Percentiles rank a stretch among this genome's conserved stretches.
Evolutionary conservation across 1,139 yeast genomes (phyloP).

Genomic region (Debaryomyces sp.): DNA sequence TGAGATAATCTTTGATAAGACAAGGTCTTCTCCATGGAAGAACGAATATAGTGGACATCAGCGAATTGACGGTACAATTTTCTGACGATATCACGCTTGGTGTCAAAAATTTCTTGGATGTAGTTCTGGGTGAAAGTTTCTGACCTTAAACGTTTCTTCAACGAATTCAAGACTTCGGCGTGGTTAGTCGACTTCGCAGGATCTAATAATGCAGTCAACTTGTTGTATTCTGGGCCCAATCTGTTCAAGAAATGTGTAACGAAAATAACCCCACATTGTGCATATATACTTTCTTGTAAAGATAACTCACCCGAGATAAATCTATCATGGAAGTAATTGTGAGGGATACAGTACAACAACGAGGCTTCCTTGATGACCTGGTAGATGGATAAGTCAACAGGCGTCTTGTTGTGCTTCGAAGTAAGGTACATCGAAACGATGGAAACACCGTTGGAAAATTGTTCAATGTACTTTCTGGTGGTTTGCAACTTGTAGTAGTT

Average conservation of each 20-base stretch:
- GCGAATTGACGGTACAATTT: constrained; percentile 93
- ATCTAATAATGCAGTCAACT: constrained; percentile 67
- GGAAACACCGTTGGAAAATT: constrained; percentile 86
- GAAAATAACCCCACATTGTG: constrained; percentile 91
- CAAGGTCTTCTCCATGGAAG: constrained; percentile 76
- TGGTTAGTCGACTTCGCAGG: constrained; percentile 60
- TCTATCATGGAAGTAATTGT: constrained; percentile 74
- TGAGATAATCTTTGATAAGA: constrained; percentile 86
- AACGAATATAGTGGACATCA: constrained; percentile 79
- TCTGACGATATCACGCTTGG: constrained; percentile 72
- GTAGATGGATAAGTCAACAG: constrained; percentile 74
- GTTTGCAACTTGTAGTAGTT: constrained; percentile 86
- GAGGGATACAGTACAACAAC: constrained; percentile 86
- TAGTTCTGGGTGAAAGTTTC: constrained; percentile 91
- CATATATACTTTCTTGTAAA: constrained; percentile 91
- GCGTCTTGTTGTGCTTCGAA: constrained; percentile 47
- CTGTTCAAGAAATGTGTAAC: constrained; percentile 94
- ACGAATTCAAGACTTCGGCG: constrained; percentile 74
- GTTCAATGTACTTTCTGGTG: constrained; percentile 91
- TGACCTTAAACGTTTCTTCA: constrained; percentile 87
- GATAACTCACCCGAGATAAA: constrained; percentile 81
- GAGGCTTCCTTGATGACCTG: constrained; percentile 96
- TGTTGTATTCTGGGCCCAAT: constrained; percentile 85
- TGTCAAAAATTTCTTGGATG: constrained; percentile 75
- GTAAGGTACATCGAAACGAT: constrained; percentile 84